Conservation (phyloP, 2,329 filamentous ascomycete species). For the Fusarium pseudocircinatum region DNA sequence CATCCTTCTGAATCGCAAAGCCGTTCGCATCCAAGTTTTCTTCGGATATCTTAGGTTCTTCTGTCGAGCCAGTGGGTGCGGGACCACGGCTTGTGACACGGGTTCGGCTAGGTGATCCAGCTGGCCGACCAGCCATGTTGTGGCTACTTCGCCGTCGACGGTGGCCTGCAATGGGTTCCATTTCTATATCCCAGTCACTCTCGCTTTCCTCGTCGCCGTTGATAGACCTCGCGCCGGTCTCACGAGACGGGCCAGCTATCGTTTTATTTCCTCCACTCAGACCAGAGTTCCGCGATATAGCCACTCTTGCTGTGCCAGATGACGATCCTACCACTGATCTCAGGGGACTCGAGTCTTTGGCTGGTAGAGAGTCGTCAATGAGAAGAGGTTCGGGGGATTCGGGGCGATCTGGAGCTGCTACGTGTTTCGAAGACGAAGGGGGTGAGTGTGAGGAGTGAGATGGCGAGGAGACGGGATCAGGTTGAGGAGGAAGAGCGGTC, state of each 20-base stretch:
- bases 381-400: conserved; percentile 19
- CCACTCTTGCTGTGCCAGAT: conserved; percentile 7
- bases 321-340: conserved; percentile 13
- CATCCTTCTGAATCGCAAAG: conserved; percentile 43
- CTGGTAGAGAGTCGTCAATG: conserved; percentile 13
- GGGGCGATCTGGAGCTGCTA: conserved; percentile 13
- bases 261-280: conserved; percentile 22
- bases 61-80: conserved; percentile 43
- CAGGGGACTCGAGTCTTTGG: conserved; percentile 4
- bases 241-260: conserved; percentile 33
- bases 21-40: conserved; percentile 48
- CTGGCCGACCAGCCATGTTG: conserved; percentile 43
- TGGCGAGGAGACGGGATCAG: conserved; percentile 21
- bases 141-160: conserved; percentile 66
- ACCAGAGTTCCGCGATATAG: conserved; percentile 8
- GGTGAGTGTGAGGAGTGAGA: conserved; percentile 17
- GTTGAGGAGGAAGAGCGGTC: conserved; percentile 36
- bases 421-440: conserved; percentile 16
- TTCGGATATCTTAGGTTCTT: conserved; percentile 59
- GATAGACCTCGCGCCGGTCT: conserved; percentile 15
- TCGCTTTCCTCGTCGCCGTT: conserved; percentile 50
- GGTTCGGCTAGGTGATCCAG: conserved; percentile 42
- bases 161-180: conserved; percentile 64
- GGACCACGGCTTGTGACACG: conserved; percentile 37
- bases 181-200: conserved; percentile 60